Evolutionary conservation across 306 rosid genomes (phyloP), one percentile per base, ranked within the genome.

Genomic region (Castanea mollissima): DNA sequence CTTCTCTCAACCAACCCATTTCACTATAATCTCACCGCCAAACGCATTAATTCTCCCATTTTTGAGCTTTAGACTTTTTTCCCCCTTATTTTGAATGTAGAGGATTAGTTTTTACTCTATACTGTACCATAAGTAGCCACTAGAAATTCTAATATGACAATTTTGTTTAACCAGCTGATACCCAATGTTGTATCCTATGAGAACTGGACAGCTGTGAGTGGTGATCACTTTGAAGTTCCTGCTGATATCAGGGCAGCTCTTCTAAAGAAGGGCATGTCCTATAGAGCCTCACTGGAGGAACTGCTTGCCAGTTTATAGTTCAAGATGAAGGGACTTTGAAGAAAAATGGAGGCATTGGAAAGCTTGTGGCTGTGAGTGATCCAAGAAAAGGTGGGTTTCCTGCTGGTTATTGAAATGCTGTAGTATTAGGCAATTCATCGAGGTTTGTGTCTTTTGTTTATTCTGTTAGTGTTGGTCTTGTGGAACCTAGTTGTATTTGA

Each of bases 341-440:
- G 69, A 60, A 23, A 70, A 86, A 84, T 35, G 67, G 64, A 69
- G 82, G 29, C 46, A 11, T 18, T 16, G 86, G 83, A 59, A 78
- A 80, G 84, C 86, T 94, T 60, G 88, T 89, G 58, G 97, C 94
- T 15, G 98, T 94, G 60, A 94, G 98, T 84, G 97, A 94, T 76
- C 98, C 98, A 11, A 91, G 97, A 86, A 94, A 92, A 82, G 98
- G 97, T 52, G 97, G 97, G 35, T 52, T 84, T 69, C 97, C 98
- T 54, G 83, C 98, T 14, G 96, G 96, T 67, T 88, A 79, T 83
- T 94, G 84, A 89, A 71, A 74, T 64, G 44, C 23, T 62, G 25
- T 64, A 44, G 5, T 23, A 3, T 18, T 5, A 21, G 9, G 60
- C 55, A 23, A 55, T 41, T 29, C 70, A 74, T 55, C 54, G 55